Base-by-base conservation (phyloP, 1,284 basidiomycete genomes). In the Cutaneotrichosporon sp. region DNA sequence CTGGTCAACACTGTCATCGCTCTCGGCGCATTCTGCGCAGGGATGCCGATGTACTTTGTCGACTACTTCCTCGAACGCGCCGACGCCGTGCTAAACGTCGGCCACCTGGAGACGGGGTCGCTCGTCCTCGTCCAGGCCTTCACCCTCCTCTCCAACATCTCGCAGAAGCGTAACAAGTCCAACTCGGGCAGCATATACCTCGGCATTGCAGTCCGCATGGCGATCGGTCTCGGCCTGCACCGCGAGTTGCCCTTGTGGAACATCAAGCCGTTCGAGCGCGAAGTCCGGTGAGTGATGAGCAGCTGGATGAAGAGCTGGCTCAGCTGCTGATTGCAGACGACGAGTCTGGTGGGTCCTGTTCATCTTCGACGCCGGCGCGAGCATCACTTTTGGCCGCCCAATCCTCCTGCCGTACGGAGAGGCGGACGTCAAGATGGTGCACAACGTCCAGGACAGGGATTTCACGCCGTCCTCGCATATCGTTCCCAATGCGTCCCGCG, bases 311-410 rank as follows among this genome's bases (percentile, higher is more conserved):
- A n/a, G n/a, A n/a, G n/a, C n/a, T n/a, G n/a, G n/a, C 38, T 18
- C 18, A n/a, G 47, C 8, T 7, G 47, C 54, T 55, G n/a, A 55
- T 25, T 13, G 7, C 54, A 65, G 64, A n/a, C 65, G 71, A 5
- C 65, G 71, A 2, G 67, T 70, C 6, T 73, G 71, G 71, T 73
- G 69, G 69, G 64, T 64, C 1, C 46, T 73, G 7, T 70, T 60
- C 60, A 63, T 63, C 18, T 72, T 72, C 50, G 70, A 72, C 38
- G 56, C 68, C 9, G 70, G 69, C 22, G 67, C 65, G 11, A 56
- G 60, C 34, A 59, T 70, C 49, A 73, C 71, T 0, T 73, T 73
- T 42, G 70, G 70, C 1, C 62, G 70, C 1, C 70, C 71, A 2
- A 67, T 70, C 16, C 62, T 69, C 3, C 64, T 69, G 2, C 67